phyloP scores from a whole-genome alignment of 768 basidiomycete species.

The Boletus edulis region DNA sequence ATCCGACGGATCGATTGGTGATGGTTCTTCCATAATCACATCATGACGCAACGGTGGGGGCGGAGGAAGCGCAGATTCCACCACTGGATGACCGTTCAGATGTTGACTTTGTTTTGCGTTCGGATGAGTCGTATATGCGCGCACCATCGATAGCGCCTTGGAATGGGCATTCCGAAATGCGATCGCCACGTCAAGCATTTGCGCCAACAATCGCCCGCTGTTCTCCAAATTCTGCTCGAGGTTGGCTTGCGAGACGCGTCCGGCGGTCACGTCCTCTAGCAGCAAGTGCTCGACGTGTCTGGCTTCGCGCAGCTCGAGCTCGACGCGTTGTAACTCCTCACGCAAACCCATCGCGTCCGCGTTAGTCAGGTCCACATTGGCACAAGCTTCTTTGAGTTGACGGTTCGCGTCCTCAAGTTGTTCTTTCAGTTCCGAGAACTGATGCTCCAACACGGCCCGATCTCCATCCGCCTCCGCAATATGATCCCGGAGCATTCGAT shows the following conservation, averaged over 20 bases:
- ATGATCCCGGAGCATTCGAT: conserved; percentile 75
- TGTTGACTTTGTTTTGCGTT: conserved; percentile 44
- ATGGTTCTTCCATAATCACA: conserved; percentile 56
- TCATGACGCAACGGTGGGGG: conserved; percentile 47
- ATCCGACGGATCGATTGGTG: conserved; percentile 77
- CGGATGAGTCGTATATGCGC: conserved; percentile 53
- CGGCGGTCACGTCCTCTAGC: conserved; percentile 70
- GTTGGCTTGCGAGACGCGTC: conserved; percentile 63
- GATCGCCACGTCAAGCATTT: conserved; percentile 78
- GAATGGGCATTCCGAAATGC: conserved; percentile 75
- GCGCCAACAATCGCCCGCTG: conserved; percentile 66
- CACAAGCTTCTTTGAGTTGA: conserved; percentile 60
- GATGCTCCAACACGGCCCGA: conserved; percentile 87
- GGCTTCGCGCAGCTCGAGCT: conserved; percentile 67
- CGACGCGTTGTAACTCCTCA: conserved; percentile 70
- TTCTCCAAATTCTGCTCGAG: conserved; percentile 67
- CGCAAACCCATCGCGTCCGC: conserved; percentile 67
- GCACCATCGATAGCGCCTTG: conserved; percentile 64
- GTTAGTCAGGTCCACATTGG: conserved; percentile 60
- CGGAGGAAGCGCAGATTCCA: conserved; percentile 50
- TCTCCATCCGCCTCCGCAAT: conserved; percentile 93
- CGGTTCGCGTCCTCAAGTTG: conserved; percentile 58
- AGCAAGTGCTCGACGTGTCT: conserved; percentile 65
- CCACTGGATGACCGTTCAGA: conserved; percentile 30
- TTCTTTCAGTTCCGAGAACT: conserved; percentile 71